Percentiles rank a stretch among this genome's conserved stretches.
Evolutionary conservation across 2,329 filamentous ascomycete species (phyloP).

Genomic region (Trichoderma harzianum): DNA sequence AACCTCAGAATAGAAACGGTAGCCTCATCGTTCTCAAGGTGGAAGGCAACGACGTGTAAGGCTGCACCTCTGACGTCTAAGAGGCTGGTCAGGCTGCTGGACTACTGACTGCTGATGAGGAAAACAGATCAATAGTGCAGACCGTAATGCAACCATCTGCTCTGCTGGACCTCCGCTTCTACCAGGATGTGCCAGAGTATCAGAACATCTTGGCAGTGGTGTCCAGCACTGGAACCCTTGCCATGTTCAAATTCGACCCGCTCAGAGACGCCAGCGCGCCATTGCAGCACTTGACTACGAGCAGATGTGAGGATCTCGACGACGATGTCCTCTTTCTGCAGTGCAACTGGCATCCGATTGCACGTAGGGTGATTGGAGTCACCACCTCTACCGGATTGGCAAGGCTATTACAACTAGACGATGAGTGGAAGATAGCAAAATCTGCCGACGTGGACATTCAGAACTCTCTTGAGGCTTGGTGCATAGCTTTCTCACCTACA

Average conservation of each 20-base stretch:
- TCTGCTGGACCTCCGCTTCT: slow-evolving; percentile 83
- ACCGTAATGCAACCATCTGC: slow-evolving; percentile 65
- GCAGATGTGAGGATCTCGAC: slow-evolving; percentile 48
- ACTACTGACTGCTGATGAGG: not conserved
- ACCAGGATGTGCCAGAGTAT: slow-evolving; percentile 40
- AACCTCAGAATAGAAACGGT: slow-evolving; percentile 65
- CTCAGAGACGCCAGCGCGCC: slow-evolving; percentile 29
- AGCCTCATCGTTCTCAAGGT: slow-evolving; percentile 67
- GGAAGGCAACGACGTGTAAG: slow-evolving; percentile 54
- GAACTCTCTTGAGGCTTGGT: slow-evolving; percentile 71
- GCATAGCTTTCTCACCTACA: slow-evolving; percentile 55
- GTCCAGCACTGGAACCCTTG: slow-evolving; percentile 70
- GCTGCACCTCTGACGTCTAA: slow-evolving; percentile 7
- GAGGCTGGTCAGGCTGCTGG: not conserved
- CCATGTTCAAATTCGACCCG: slow-evolving; percentile 57
- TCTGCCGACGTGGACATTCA: slow-evolving; percentile 40
- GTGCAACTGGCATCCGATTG: slow-evolving; percentile 66
- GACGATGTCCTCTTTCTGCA: slow-evolving; percentile 65
- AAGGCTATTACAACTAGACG: slow-evolving; percentile 49
- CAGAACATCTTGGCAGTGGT: slow-evolving; percentile 65
- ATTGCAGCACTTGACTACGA: slow-evolving; percentile 41
- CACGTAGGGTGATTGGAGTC: slow-evolving; percentile 57
- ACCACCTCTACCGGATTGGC: slow-evolving; percentile 69
- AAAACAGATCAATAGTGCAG: slow-evolving; percentile 41
- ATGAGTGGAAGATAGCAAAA: slow-evolving; percentile 38